Conservation (phyloP, 2,329 filamentous ascomycete species). For the Corinectria fuckeliana region DNA sequence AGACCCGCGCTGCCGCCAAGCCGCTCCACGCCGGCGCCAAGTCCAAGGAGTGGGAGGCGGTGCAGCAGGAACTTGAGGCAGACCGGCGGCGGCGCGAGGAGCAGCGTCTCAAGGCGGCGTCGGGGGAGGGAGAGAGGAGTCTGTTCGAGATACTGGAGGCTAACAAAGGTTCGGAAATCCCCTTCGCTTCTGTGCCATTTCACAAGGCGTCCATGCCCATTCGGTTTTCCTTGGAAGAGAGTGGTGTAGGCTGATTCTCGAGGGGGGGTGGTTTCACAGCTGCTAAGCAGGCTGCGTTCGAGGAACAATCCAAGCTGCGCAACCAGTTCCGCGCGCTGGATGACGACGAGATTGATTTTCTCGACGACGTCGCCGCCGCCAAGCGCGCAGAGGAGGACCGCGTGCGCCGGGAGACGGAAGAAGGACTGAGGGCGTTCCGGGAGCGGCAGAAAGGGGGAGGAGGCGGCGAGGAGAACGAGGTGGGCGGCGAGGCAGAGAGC, state of each 20-base stretch:
- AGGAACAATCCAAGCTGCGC: conserved; percentile 72
- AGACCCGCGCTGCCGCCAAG: conserved; percentile 10
- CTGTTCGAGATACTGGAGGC: conserved; percentile 80
- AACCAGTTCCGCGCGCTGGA: conserved; percentile 82
- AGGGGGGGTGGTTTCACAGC: conserved; percentile 54
- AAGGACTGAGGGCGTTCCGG: conserved; percentile 62
- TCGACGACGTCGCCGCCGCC: conserved; percentile 64
- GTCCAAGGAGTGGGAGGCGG: conserved; percentile 65
- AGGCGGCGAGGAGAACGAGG: conserved; percentile 24
- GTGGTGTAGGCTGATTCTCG: conserved; percentile 7
- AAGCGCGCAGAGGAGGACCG: conserved; percentile 61
- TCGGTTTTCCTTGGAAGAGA: neutral
- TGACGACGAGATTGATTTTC: conserved; percentile 79
- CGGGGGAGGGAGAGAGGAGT: conserved; percentile 59
- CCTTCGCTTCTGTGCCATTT: neutral
- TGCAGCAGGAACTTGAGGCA: conserved; percentile 69
- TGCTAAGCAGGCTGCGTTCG: conserved; percentile 82
- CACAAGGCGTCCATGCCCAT: neutral
- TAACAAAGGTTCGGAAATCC: conserved; percentile 70
- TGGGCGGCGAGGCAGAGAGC: conserved; percentile 32
- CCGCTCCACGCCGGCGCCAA: conserved; percentile 30
- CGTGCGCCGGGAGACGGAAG: conserved; percentile 61
- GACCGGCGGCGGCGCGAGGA: conserved; percentile 62
- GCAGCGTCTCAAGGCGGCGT: conserved; percentile 50
- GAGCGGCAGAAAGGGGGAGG: conserved; percentile 51